Base-by-base conservation (phyloP, 2,329 filamentous ascomycete genomes). In the Clonostachys byssicola region DNA sequence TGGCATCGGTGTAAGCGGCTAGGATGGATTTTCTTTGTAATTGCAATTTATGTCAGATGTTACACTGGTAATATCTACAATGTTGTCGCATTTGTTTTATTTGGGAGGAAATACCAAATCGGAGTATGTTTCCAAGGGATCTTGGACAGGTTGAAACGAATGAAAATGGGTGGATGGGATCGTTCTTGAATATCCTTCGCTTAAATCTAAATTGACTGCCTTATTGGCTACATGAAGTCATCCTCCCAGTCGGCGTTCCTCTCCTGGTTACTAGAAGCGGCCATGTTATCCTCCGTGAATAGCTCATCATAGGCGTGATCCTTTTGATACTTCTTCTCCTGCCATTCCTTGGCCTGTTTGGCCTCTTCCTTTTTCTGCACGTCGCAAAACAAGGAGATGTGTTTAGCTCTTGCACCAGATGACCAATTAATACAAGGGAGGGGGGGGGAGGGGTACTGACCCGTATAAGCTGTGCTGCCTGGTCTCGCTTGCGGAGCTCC, bases 291-390 rank as follows among this genome's bases (percentile, higher is more conserved):
- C 46, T 95, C 90, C 5, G 80, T 83, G 66, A 96, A 91, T 46
- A 96, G 68, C 42, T 96, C 91, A 62, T 97, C 94, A 66, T 99
- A 99, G 3, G 92, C 92, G 69, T 99, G 92, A n/a, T 96, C 91
- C 70, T 94, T 94, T 68, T 95, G 89, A 78, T 85, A 95, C 66
- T 95, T 95, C 70, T 92, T 81, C 67, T 95, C 86, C 67, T 89
- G 88, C 54, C 89, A 80, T 72, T 96, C 89, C 66, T 90, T 86
- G 44, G 84, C 80, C 42, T 91, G 64, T 36, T 74, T 73, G 0
- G 81, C 82, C 58, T 94, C 89, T 64, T 92, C 86, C 63, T 91
- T 91, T 68, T 81, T 86, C 87, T 89, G 46, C 18, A 33, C 3
- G 9, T 10, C 23, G 8, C 23, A 30, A 30, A 10, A 10, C 5